Evolutionary conservation across 176 grass and related monocot species (phyloP).

Genomic region (Oryza meyeriana): DNA sequence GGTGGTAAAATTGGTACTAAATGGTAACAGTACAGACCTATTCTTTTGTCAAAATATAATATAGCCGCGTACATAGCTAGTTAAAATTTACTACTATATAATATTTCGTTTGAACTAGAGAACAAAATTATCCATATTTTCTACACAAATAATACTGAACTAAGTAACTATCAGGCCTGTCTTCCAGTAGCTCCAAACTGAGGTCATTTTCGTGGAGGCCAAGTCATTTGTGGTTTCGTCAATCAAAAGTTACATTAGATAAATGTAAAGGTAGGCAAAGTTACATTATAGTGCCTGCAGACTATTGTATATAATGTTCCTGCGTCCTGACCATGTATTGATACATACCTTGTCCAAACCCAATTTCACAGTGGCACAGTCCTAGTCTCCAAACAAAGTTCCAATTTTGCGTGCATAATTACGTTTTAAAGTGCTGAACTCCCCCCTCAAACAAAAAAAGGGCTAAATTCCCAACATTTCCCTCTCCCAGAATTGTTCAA

Average conservation of each 20-base stretch:
- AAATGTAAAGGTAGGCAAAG: constrained; percentile 5
- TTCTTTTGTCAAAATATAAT: background rate
- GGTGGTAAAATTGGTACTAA: background rate
- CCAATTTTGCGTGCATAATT: background rate
- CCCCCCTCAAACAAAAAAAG: background rate
- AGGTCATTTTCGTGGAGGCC: background rate
- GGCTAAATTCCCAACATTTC: background rate
- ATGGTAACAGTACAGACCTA: background rate
- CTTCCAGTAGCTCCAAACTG: background rate
- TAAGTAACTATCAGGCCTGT: background rate
- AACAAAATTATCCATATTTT: background rate
- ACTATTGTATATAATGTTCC: background rate
- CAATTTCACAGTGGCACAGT: background rate
- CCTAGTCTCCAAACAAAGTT: background rate
- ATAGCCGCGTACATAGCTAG: too few species aligned
- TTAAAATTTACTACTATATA: background rate
- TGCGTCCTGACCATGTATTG: background rate
- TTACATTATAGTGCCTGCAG: background rate
- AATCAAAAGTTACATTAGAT: background rate
- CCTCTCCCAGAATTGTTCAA: background rate
- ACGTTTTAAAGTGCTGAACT: constrained; percentile 12
- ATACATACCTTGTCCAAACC: background rate
- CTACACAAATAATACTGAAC: background rate
- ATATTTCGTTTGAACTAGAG: background rate
- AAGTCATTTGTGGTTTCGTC: background rate